Evolutionary conservation across 371 early-diverging fungal genomes (phyloP), one percentile per base, ranked within the genome.

Genomic region (Aphelidium insulamus): DNA sequence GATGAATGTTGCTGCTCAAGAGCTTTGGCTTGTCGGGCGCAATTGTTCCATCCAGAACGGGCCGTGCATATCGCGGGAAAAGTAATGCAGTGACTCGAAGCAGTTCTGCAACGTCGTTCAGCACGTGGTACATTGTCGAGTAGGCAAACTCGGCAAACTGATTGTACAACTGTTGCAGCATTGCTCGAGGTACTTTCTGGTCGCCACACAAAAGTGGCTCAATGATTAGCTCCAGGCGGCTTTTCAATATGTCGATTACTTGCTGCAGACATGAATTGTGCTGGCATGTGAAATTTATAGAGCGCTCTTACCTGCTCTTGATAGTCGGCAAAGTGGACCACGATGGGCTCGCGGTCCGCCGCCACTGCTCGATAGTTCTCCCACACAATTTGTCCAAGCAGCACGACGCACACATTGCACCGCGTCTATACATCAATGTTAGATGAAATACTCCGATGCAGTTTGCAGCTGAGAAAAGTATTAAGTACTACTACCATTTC

Each of bases 31-130:
- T 63, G 29, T 86, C 77, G 20, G 57, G 45, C 19, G 52, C 46
- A 30, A 55, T 47, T 2, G 34, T 48, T 48, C 76, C 73, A 8
- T 71, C 62, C 15, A 57, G 45, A 1, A 84, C 57, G 0, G 86
- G 86, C 38, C 74, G 69, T 26, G 77, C 50, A 40, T 81, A 88
- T 26, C 77, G 57, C 4, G 82, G 80, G 35, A 69, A 82, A 12
- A 85, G 52, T 21, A 82, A 50, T 0, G 69, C 62, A 4, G 72
- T 71, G 28, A 86, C 40, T 35, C 82, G 72, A 7, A 79, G 59
- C n/a, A 88, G 54, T 46, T 88, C 86, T 28, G 70, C 74, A 28
- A 88, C 39, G 37, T 85, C 79, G 33, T 69, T 66, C 48, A 82
- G 79, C 28, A 77, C 70, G 26, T 62, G 57, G 26, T 61, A 59